Conservation (phyloP, 345 rosid genomes). For the Eucalyptus melliodora region DNA sequence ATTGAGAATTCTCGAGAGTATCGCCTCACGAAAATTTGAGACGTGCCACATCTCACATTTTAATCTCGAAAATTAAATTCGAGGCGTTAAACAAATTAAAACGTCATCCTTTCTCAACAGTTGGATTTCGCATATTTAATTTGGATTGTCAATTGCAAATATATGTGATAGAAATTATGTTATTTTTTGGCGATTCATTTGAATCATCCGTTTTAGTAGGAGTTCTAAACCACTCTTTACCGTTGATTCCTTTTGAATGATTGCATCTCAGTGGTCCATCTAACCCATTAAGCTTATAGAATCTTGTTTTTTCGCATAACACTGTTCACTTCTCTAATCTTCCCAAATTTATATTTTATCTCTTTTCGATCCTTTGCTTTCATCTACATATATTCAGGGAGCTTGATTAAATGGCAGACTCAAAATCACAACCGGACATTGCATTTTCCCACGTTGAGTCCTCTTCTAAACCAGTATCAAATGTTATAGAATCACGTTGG, state of each 20-base stretch:
- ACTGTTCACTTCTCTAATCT: fast-evolving
- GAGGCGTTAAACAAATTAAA: not conserved
- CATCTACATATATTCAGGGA: not conserved
- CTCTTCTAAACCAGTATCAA: too few relatives aligned
- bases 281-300: not conserved
- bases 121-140: fast-evolving
- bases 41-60: fast-evolving
- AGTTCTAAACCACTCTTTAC: fast-evolving
- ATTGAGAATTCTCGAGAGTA: fast-evolving
- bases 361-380: not conserved
- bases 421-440: not conserved
- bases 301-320: too few relatives aligned
- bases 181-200: too few relatives aligned
- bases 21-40: fast-evolving
- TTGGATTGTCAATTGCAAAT: too few relatives aligned
- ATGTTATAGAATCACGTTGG: too few relatives aligned
- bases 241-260: not conserved
- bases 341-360: too few relatives aligned
- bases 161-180: fast-evolving
- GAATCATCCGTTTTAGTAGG: fast-evolving
- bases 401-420: not conserved
- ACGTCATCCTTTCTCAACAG: too few relatives aligned
- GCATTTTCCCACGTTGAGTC: not conserved
- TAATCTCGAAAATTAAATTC: fast-evolving
- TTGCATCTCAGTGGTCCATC: not conserved